phyloP scores from a whole-genome alignment of 225 moss, liverwort and hornwort species.

The Pleurozium schreberi region DNA sequence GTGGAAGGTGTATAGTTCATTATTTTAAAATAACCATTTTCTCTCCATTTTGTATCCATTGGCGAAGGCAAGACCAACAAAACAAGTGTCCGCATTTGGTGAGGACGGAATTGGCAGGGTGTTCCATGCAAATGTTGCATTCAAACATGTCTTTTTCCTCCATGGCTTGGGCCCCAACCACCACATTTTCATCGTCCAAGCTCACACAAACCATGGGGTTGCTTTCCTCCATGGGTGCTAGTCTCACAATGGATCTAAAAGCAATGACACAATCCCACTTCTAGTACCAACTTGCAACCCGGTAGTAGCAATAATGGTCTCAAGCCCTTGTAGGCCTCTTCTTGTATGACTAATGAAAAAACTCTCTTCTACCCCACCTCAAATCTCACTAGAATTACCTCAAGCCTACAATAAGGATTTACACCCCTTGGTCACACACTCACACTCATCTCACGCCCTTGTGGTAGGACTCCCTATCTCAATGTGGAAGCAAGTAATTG shows the following conservation, averaged over 20 bases:
- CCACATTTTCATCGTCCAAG: fast-evolving
- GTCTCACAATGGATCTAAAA: background rate
- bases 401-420: background rate
- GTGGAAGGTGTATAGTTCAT: too few relatives aligned
- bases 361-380: too few relatives aligned
- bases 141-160: background rate
- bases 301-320: background rate
- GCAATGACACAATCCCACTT: fast-evolving
- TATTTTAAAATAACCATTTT: too few relatives aligned
- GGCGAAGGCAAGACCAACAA: background rate
- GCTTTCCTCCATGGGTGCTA: background rate
- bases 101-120: background rate
- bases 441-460: background rate
- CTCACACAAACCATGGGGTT: fast-evolving
- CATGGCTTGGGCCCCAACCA: background rate
- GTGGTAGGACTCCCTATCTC: background rate
- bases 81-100: background rate
- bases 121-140: background rate
- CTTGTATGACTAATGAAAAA: background rate
- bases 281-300: fast-evolving
- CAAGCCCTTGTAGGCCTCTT: fast-evolving
- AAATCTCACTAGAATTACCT: background rate
- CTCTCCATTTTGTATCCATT: background rate
- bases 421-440: background rate
- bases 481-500: background rate